Base-by-base conservation (phyloP, 495 filamentous ascomycete genomes). In the Daldinia decipiens region DNA sequence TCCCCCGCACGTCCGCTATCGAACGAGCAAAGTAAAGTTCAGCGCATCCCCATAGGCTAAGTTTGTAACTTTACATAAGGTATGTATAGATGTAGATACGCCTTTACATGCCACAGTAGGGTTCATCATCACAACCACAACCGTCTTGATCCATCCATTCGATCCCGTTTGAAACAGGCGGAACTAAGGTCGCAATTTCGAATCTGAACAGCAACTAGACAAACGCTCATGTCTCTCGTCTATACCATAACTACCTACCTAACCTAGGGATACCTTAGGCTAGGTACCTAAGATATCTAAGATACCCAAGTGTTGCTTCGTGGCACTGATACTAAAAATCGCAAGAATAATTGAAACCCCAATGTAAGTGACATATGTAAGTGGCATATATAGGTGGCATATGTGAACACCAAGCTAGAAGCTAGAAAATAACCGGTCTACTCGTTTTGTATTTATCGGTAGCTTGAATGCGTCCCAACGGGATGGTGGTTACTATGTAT, bases 391-490 rank as follows among this genome's bases (percentile, higher is more conserved):
- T 21, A 36, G 15, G 27, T 27, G 17, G 29, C 7, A 62, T 64
- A 52, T 15, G 27, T 47, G 38, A 61, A 62, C 39, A 45, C 51
- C 47, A 27, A 51, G 59, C 69, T 57, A 67, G 59, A 63, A 43
- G 59, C 69, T 60, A 67, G 63, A 63, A 43, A 67, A 67, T 60
- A 55, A 15, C 52, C 13, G n/a, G 15, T 57, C 57, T 56, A 11
- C 12, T 31, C 36, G 36, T 17, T 34, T 43, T 43, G 8, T 47
- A 47, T 17, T 32, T 24, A 31, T 55, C 32, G 59, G 36, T 63
- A 60, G 69, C 59, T 63, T 64, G 54, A 47, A n/a, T 36, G 53
- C 43, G 39, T 64, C 36, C 24, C 45, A 50, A 45, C 52, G 62
- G 68, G 59, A 66, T 36, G 29, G 53, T 53, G 24, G 50, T 29